Percentiles rank a stretch among this genome's conserved stretches.
Evolutionary conservation across 1,284 basidiomycete genomes (phyloP).

Genomic region (Ganoderma leucocontextum): DNA sequence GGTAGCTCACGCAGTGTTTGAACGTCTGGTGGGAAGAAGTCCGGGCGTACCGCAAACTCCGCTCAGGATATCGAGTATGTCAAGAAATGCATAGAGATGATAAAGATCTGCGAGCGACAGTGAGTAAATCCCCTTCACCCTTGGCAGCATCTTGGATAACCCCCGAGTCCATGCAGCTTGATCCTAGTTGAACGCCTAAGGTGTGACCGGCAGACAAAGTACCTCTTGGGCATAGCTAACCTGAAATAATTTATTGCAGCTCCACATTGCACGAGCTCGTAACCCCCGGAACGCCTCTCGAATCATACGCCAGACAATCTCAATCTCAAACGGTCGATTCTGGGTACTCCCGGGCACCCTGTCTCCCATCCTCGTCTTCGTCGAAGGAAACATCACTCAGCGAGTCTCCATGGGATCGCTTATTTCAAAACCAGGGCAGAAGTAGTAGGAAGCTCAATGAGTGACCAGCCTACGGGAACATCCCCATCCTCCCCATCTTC

Average conservation of each 20-base stretch:
- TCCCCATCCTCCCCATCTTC: no score
- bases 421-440: not conserved
- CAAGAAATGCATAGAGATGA: constrained; percentile 69
- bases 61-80: constrained; percentile 74
- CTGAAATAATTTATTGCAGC: constrained; percentile 43
- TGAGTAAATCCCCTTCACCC: constrained; percentile 38
- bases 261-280: constrained; percentile 75
- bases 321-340: not conserved
- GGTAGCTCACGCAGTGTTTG: constrained; percentile 56
- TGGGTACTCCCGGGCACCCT: not conserved
- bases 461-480: no score
- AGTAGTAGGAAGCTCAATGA: no score
- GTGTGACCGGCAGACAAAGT: constrained; percentile 33
- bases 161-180: constrained; percentile 43
- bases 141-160: not conserved
- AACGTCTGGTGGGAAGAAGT: constrained; percentile 74
- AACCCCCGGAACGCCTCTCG: constrained; percentile 63
- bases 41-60: constrained; percentile 58
- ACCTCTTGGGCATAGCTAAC: not conserved
- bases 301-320: not conserved
- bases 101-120: constrained; percentile 58
- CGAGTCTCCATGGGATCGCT: not conserved
- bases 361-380: not conserved
- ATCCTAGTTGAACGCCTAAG: constrained; percentile 53
- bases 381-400: not conserved